Conservation (phyloP, 306 rosid genomes). For the Vigna reflexopilosa region DNA sequence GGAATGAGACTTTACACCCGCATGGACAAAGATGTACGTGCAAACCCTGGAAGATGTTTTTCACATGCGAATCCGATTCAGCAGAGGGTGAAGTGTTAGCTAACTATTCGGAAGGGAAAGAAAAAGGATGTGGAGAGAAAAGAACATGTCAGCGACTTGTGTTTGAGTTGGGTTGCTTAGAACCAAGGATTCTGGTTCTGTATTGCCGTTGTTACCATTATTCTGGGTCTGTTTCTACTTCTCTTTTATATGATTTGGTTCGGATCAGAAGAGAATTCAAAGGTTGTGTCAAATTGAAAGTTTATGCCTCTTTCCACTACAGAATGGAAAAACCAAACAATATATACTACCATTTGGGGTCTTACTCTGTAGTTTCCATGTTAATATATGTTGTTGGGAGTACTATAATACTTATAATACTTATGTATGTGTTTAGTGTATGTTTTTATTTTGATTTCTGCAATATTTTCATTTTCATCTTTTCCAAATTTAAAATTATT, state of each 20-base stretch:
- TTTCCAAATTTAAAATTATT: neutral
- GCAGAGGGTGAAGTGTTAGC: constrained; percentile 75
- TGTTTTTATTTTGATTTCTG: neutral
- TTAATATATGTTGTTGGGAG: neutral
- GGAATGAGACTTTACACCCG: constrained; percentile 65
- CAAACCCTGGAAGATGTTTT: neutral
- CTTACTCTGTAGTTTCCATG: neutral
- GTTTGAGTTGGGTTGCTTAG: constrained; percentile 66
- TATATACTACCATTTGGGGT: neutral
- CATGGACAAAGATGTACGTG: constrained; percentile 28
- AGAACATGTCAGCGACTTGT: constrained; percentile 81
- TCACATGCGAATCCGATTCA: constrained; percentile 52
- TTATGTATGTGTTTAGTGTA: too few species aligned
- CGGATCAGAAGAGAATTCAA: neutral
- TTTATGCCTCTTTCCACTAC: constrained; percentile 47
- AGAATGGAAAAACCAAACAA: neutral
- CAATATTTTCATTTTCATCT: neutral
- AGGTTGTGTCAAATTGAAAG: constrained; percentile 58
- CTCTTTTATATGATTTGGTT: constrained; percentile 12
- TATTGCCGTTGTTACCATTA: constrained; percentile 44
- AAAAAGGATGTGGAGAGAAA: constrained; percentile 51
- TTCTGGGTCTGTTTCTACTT: constrained; percentile 22
- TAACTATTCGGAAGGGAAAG: constrained; percentile 43
- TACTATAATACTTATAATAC: neutral
- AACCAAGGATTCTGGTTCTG: constrained; percentile 56